Evolutionary conservation across 1,284 basidiomycete species (phyloP).

Genomic region (Heliocybe sulcata): DNA sequence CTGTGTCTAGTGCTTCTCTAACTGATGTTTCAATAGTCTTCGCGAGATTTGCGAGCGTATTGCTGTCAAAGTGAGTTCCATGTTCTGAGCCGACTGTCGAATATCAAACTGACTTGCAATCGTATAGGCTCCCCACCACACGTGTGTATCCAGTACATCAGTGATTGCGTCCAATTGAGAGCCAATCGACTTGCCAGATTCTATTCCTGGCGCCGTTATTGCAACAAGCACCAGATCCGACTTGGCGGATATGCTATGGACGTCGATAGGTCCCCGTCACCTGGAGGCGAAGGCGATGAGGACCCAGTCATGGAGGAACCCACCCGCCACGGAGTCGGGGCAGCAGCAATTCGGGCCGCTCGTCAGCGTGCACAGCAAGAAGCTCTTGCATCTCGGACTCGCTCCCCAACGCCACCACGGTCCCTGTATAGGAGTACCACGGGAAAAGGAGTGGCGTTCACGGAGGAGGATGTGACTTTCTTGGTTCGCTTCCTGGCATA

Average conservation of each 20-base stretch:
- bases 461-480: conserved; percentile 69
- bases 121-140: conserved; percentile 70
- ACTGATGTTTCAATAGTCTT: conserved; percentile 32
- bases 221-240: conserved; percentile 81
- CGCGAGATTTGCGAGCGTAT: conserved; percentile 80
- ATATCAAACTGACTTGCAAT: conserved; percentile 1
- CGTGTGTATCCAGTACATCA: conserved; percentile 35
- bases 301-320: conserved; percentile 12
- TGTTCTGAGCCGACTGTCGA: neutral
- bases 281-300: conserved; percentile 31
- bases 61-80: conserved; percentile 55
- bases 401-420: conserved; percentile 72
- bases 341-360: conserved; percentile 37
- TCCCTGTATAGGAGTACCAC: conserved; percentile 76
- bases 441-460: conserved; percentile 81
- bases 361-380: conserved; percentile 34
- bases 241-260: conserved; percentile 77
- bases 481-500: conserved; percentile 69
- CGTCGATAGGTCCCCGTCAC: conserved; percentile 36
- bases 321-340: conserved; percentile 26
- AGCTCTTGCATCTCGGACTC: conserved; percentile 31
- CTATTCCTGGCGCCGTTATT: conserved; percentile 81
- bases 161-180: neutral
- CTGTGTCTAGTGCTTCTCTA: neutral
- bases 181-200: conserved; percentile 38